Conservation (phyloP, 805 yeast species). For the Saturnispora hagleri region DNA sequence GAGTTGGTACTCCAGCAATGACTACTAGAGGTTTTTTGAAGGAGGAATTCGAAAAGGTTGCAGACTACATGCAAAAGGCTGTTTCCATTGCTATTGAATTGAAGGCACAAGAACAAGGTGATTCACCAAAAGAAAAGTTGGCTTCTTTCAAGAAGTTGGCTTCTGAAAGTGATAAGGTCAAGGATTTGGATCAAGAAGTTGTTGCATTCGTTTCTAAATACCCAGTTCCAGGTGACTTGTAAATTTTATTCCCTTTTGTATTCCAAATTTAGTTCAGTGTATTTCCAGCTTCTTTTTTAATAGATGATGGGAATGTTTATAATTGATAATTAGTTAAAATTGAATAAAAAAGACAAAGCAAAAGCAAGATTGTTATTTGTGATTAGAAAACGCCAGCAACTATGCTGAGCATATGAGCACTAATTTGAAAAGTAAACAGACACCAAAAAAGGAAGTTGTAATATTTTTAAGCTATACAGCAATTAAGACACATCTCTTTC, state of each 20-base stretch:
- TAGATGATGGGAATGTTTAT: not conserved
- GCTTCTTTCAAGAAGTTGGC: slow-evolving; percentile 67
- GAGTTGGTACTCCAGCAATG: slow-evolving; percentile 99
- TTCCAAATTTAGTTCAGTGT: not conserved
- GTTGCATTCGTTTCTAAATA: slow-evolving; percentile 60
- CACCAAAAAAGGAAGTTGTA: not conserved
- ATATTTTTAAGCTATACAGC: not conserved
- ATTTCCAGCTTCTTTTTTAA: not conserved
- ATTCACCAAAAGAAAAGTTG: slow-evolving; percentile 48
- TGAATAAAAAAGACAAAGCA: not conserved
- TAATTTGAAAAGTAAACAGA: not conserved
- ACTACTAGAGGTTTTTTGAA: slow-evolving; percentile 93
- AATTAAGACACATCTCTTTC: not conserved
- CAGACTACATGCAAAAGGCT: slow-evolving; percentile 69
- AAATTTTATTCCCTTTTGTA: slow-evolving; percentile 6
- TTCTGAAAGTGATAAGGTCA: slow-evolving; percentile 51
- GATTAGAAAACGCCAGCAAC: not conserved
- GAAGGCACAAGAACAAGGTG: slow-evolving; percentile 51
- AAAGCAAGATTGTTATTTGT: not conserved
- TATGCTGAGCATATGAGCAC: not conserved
- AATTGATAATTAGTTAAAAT: not conserved
- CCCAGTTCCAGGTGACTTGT: slow-evolving; percentile 83
- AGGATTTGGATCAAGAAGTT: slow-evolving; percentile 55
- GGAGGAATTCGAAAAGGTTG: slow-evolving; percentile 75
- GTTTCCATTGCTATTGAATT: slow-evolving; percentile 57